Evolutionary conservation across 768 basidiomycete genomes (phyloP), one percentile per base, ranked within the genome.

Genomic region (Punctularia strigosozonata): DNA sequence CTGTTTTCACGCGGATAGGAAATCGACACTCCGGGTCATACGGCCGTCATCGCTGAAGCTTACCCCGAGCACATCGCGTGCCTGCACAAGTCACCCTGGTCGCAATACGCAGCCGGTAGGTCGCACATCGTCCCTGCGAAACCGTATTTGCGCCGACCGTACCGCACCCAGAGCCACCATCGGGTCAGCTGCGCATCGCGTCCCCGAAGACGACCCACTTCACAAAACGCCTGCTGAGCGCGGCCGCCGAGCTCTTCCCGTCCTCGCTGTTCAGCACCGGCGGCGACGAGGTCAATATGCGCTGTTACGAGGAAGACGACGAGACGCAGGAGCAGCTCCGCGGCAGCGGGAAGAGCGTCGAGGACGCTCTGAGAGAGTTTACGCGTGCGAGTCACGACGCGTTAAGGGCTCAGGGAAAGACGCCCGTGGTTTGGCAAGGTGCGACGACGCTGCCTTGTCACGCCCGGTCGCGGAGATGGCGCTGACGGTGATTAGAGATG

Each of bases 1-100:
- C 30, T 8, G 26, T 39, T 12, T 39, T 35, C 5, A 4, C 20
- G n/a, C 19, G 4, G 17, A 13, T 39, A 78, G 73, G 87, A 89
- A 63, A 71, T 90, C 37, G 89, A 89, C 52, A 82, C 73, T 2
- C 88, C 88, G 1, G 88, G 87, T 0, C 89, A 90, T 55, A 85
- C 85, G 2, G 65, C 79, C 1, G 58, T 66, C 22, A 79, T 91
- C 26, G 67, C 66, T 2, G 47, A 60, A 6, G 66, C 80, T 0
- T 71, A 84, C 50, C 87, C 88, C 0, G 80, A 88, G 22, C 71
- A 75, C 41, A 55, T 90, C 26, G 86, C 85, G 1, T 89, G 88
- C 47, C 53, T 61, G 13, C 54, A 67, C 13, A 65, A 63, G 2
- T 55, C 63, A 2, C 80, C 79, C 0, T 81, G 81, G 79, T 14